Conservation (phyloP, 192 early-diverging fungal species). For the Linnemannia hyalina region DNA sequence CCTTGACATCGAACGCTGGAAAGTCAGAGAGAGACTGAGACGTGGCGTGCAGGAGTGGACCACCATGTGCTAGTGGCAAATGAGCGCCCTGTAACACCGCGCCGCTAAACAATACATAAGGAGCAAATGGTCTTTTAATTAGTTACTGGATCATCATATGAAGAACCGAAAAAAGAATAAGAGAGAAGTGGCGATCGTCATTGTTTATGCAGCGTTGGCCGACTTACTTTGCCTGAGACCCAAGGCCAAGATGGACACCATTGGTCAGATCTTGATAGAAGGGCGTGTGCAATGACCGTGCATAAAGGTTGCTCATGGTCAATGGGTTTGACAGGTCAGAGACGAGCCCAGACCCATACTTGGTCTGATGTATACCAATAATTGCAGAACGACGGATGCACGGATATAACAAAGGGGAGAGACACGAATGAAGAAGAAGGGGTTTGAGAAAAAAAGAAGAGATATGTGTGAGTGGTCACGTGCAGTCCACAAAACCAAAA, state of each 20-base stretch:
- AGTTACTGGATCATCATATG: neutral
- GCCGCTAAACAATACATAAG: neutral
- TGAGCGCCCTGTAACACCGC: constrained; percentile 28
- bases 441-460: neutral
- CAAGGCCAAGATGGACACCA: constrained; percentile 20
- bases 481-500: constrained; percentile 43
- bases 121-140: neutral
- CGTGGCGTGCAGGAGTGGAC: constrained; percentile 12
- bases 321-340: constrained; percentile 23
- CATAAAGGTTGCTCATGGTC: constrained; percentile 42
- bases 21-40: constrained; percentile 9
- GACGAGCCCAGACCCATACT: constrained; percentile 12
- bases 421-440: neutral
- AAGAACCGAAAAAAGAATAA: neutral
- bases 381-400: neutral
- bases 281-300: constrained; percentile 47
- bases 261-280: constrained; percentile 40
- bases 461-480: constrained; percentile 3
- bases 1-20: constrained; percentile 51
- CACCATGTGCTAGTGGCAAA: constrained; percentile 16
- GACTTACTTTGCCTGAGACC: constrained; percentile 12
- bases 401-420: neutral
- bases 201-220: neutral
- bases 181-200: neutral
- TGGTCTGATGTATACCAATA: neutral